Percentiles rank a stretch among this genome's conserved stretches.
phyloP scores from a whole-genome alignment of 441 rosid genomes.

The Hura crepitans region DNA sequence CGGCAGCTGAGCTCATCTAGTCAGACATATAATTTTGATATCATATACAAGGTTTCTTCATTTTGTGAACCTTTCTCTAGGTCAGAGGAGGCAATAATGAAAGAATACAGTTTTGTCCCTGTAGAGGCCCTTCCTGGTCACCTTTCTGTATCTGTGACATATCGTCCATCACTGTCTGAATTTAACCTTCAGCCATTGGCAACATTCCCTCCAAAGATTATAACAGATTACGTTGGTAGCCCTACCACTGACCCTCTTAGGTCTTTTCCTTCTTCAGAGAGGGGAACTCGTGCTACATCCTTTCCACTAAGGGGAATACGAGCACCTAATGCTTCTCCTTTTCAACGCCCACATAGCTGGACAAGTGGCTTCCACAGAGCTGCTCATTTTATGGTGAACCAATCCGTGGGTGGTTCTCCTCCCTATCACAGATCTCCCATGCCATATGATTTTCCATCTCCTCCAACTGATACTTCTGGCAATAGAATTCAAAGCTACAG shows the following conservation, averaged over 20 bases:
- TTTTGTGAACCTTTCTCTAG: constrained; percentile 63
- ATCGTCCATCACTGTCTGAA: constrained; percentile 57
- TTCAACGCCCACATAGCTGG: constrained; percentile 86
- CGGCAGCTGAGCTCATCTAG: constrained; percentile 58
- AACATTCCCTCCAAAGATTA: constrained; percentile 68
- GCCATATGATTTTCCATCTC: constrained; percentile 43
- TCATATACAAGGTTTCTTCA: constrained; percentile 78
- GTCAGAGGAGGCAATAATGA: constrained; percentile 53
- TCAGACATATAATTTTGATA: constrained; percentile 53
- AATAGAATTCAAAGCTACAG: constrained; percentile 40
- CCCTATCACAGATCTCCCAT: constrained; percentile 44
- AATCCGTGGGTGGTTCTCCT: constrained; percentile 46
- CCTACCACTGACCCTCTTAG: constrained; percentile 77
- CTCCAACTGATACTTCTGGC: constrained; percentile 46
- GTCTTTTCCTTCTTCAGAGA: constrained; percentile 63
- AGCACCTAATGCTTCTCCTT: constrained; percentile 45
- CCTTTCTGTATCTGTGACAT: constrained; percentile 59
- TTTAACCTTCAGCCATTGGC: constrained; percentile 60
- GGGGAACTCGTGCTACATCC: constrained; percentile 49
- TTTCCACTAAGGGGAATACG: constrained; percentile 50
- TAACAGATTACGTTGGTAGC: constrained; percentile 79
- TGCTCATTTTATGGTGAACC: constrained; percentile 43
- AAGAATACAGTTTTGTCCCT: constrained; percentile 56
- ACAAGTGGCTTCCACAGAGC: constrained; percentile 73
- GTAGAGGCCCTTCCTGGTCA: constrained; percentile 76